A percentile compares a stretch with the other conserved stretches of the same genome.
phyloP scores from a whole-genome alignment of 257 asterid genomes.

The Prunella vulgaris region DNA sequence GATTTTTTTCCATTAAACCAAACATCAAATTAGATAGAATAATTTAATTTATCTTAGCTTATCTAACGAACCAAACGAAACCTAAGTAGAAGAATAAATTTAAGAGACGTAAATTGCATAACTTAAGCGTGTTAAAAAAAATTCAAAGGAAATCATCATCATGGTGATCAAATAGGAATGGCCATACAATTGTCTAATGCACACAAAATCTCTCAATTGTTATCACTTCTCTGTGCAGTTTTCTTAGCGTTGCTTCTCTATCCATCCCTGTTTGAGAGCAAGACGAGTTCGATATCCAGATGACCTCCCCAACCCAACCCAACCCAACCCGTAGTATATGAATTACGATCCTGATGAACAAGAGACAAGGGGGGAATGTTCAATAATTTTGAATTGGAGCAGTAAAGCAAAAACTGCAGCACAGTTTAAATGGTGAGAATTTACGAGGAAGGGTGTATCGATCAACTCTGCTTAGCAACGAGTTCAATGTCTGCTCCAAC shows the following conservation, averaged over 20 bases:
- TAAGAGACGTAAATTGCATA: background rate
- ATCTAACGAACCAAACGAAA: no score
- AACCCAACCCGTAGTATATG: background rate
- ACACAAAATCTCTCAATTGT: background rate
- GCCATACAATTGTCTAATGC: background rate
- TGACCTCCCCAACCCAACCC: background rate
- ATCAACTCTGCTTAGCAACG: slow-evolving; percentile 52
- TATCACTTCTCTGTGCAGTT: background rate
- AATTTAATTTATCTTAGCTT: no score
- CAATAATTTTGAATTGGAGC: background rate
- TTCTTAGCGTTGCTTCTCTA: background rate
- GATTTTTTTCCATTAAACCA: no score
- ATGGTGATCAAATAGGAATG: background rate
- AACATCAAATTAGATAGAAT: no score
- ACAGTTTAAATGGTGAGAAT: background rate
- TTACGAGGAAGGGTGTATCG: slow-evolving; percentile 19
- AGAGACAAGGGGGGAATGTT: background rate
- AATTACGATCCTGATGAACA: background rate
- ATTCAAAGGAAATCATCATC: background rate
- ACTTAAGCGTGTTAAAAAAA: background rate
- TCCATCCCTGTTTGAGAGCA: background rate
- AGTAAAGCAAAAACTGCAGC: background rate
- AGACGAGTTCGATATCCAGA: background rate
- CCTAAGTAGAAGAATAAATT: no score
- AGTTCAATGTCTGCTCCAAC: slow-evolving; percentile 87